Evolutionary conservation across 176 grass and related monocot genomes (phyloP).

Genomic region (Raddia guianensis): DNA sequence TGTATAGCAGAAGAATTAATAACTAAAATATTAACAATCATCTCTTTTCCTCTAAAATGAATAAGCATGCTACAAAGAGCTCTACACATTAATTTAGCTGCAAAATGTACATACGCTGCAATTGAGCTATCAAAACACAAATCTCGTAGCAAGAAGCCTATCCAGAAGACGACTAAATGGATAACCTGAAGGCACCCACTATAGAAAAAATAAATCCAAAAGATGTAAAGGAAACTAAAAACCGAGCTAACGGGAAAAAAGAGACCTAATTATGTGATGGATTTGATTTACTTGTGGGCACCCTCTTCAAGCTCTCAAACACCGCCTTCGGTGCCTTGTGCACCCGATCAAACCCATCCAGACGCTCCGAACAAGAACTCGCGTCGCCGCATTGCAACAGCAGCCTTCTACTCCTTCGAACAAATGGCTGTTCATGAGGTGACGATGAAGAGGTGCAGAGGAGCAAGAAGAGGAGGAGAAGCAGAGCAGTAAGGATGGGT

Average conservation of each 20-base stretch:
- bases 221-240: neutral
- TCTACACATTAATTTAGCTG: constrained; percentile 22
- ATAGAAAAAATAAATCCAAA: neutral
- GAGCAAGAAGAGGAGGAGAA: constrained; percentile 14
- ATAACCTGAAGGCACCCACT: constrained; percentile 23
- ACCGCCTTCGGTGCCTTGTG: constrained; percentile 33
- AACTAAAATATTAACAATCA: neutral
- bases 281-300: constrained; percentile 46
- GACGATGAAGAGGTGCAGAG: neutral
- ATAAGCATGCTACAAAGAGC: neutral
- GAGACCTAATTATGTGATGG: constrained; percentile 51
- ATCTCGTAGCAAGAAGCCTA: neutral
- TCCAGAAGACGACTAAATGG: constrained; percentile 28
- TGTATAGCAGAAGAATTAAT: neutral
- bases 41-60: neutral
- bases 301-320: constrained; percentile 39
- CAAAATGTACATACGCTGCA: constrained; percentile 34
- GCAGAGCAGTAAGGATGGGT: constrained; percentile 29
- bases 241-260: neutral
- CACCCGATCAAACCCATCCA: constrained; percentile 1
- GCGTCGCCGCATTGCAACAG: neutral
- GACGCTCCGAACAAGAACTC: constrained; percentile 13
- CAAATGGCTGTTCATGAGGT: neutral
- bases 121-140: constrained; percentile 23
- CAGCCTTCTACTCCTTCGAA: constrained; percentile 27